Percentiles rank a stretch among this genome's conserved stretches.
These are phyloP conservation scores for Aspergillus panamensis DNA, from an alignment of 495 filamentous ascomycete genomes.

Conservation along the genomic window DNA sequence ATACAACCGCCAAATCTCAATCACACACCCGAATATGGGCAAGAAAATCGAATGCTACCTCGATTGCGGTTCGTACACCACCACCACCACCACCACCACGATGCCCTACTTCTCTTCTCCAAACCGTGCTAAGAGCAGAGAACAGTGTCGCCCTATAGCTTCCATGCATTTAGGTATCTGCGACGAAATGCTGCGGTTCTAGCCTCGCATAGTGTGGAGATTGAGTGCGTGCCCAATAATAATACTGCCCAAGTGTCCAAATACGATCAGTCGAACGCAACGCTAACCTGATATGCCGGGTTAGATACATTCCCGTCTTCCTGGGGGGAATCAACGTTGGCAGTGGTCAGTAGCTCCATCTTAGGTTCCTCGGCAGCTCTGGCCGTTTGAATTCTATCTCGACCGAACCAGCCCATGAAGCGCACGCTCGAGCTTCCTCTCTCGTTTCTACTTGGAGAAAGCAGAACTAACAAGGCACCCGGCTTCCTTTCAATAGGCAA, in stretches of 20 bases:
- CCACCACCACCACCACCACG: too few species aligned
- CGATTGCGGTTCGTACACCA: too few species aligned
- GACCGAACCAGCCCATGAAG: not conserved
- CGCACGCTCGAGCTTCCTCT: not conserved
- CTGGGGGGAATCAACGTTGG: not conserved
- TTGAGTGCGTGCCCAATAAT: not conserved
- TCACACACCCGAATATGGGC: too few species aligned
- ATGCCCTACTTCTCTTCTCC: too few species aligned
- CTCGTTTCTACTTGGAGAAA: not conserved
- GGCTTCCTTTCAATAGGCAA: conserved; percentile 47
- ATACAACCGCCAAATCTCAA: too few species aligned
- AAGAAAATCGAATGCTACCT: too few species aligned
- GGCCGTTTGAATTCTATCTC: too few species aligned
- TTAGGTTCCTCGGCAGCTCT: not conserved
- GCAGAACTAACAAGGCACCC: not conserved
- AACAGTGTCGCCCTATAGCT: too few species aligned
- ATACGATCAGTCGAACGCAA: too few species aligned
- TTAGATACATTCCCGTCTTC: not conserved
- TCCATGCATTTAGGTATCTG: too few species aligned
- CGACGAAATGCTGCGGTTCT: too few species aligned
- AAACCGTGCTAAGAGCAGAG: too few species aligned
- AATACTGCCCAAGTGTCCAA: not conserved
- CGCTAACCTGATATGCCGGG: not conserved
- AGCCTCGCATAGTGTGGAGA: not conserved
- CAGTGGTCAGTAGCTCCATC: not conserved